Evolutionary conservation across 441 rosid species (phyloP), one percentile per base, ranked within the genome.

Genomic region (Flueggea neowawraea): DNA sequence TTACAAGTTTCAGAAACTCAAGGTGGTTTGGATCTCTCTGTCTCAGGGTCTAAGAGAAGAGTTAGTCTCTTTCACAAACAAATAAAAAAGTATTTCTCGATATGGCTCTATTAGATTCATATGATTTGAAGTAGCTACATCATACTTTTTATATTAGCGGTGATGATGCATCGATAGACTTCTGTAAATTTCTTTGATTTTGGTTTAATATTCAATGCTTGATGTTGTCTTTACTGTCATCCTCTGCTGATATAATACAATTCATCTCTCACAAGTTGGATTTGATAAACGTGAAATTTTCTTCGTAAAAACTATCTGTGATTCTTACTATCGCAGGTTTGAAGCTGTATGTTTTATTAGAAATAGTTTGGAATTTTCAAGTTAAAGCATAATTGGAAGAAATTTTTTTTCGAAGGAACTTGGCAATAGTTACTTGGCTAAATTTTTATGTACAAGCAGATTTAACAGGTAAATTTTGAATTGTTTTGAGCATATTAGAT

Each of bases 1-100:
- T 22, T 22, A 90, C 55, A 90, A 85, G 75, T 89, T 90, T 64
- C 78, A 55, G 31, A 97, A 96, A 57, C 98, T 90, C 71, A 62
- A 12, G 90, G 89, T 69, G 71, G 90, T 60, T 78, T 94, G 82
- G 91, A 87, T 80, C 89, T 94, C 65, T 83, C 28, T 22, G 28
- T 22, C 28, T 22, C 97, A 0, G 90, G 98, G 98, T 94, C 98
- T 10, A 80, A 75, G 67, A 76, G 80, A 68, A 82, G 85, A 81
- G 98, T 93, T 58, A 79, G 86, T 68, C 52, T 47, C 66, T 44
- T 36, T 17, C 45, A 43, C 45, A 43, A 43, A 43, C 45, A 43
- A 43, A 0, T 12, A 16, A 33, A 28, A 5, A 22, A 22, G 28
- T 22, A 44, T 44, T 32, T 44, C 13, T 11, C 16, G 43, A 55